A percentile compares a stretch with the other conserved stretches of the same genome.
Conservation (phyloP, 306 rosid species). For the Inga leiocalycina region DNA sequence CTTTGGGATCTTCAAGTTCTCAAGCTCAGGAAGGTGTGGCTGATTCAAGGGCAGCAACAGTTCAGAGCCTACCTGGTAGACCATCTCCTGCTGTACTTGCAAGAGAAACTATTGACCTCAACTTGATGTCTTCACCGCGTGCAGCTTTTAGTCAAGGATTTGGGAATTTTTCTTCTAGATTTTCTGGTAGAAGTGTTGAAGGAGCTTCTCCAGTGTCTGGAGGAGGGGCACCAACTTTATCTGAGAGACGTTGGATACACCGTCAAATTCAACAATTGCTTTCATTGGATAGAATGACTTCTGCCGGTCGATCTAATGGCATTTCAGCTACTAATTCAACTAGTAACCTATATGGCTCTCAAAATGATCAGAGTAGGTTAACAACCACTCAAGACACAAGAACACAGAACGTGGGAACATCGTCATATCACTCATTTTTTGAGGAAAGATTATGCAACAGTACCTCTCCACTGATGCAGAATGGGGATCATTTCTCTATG, state of each 20-base stretch:
- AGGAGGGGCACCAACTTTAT: constrained; percentile 82
- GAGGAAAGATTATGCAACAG: constrained; percentile 66
- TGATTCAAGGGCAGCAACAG: constrained; percentile 53
- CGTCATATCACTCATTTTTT: constrained; percentile 61
- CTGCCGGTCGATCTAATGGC: constrained; percentile 53
- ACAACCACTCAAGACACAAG: constrained; percentile 42
- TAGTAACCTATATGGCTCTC: constrained; percentile 46
- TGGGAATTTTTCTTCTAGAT: constrained; percentile 55
- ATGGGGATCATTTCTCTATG: constrained; percentile 42
- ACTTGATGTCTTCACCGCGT: constrained; percentile 64
- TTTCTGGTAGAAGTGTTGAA: constrained; percentile 55
- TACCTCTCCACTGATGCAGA: constrained; percentile 49
- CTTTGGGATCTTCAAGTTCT: constrained; percentile 78
- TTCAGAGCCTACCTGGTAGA: constrained; percentile 53
- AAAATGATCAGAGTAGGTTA: constrained; percentile 59
- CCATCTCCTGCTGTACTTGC: constrained; percentile 44
- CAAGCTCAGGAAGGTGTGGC: constrained; percentile 58
- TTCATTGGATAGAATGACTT: constrained; percentile 53
- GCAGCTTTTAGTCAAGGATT: constrained; percentile 57
- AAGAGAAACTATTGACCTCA: constrained; percentile 78
- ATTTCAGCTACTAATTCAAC: constrained; percentile 45
- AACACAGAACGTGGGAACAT: constrained; percentile 53
- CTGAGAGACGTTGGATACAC: constrained; percentile 77
- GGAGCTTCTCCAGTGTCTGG: constrained; percentile 69
- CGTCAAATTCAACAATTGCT: constrained; percentile 77